Percentiles rank a stretch among this genome's conserved stretches.
These are phyloP conservation scores for Jackrogersella multiformis DNA, from an alignment of 495 filamentous ascomycete species.

Conservation along the genomic window DNA sequence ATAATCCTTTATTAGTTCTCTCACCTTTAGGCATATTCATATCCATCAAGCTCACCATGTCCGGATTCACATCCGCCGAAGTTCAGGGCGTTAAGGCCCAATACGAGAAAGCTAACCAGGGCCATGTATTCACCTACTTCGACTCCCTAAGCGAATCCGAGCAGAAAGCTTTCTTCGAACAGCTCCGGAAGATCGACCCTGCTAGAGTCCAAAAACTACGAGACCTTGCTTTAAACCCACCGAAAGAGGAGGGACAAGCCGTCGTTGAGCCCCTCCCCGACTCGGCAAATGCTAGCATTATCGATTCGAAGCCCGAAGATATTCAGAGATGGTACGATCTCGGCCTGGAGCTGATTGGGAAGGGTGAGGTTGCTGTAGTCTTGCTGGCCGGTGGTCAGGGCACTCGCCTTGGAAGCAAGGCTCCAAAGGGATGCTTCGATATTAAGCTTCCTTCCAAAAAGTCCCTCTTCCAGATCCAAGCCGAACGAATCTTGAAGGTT, in stretches of 20 bases:
- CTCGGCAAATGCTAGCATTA: conserved; percentile 86
- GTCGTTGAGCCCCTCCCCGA: conserved; percentile 89
- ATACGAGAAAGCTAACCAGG: conserved; percentile 82
- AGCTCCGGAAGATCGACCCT: conserved; percentile 82
- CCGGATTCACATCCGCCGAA: conserved; percentile 76
- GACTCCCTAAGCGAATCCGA: conserved; percentile 77
- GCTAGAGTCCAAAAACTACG: conserved; percentile 83
- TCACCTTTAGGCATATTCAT: neutral
- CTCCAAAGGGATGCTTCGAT: conserved; percentile 95
- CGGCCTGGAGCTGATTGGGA: conserved; percentile 85
- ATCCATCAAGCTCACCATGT: conserved; percentile 33
- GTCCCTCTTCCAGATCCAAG: conserved; percentile 96
- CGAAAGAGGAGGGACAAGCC: conserved; percentile 63
- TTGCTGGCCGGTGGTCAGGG: conserved; percentile 98
- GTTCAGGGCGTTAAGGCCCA: conserved; percentile 77
- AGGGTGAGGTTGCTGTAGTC: conserved; percentile 93
- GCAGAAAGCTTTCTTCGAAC: conserved; percentile 81
- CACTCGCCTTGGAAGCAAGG: conserved; percentile 91
- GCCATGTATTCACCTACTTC: conserved; percentile 91
- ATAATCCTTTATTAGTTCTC: neutral
- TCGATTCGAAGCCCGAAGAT: conserved; percentile 84
- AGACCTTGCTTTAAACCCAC: conserved; percentile 81
- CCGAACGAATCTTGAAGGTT: conserved; percentile 89
- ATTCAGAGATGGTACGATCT: conserved; percentile 84
- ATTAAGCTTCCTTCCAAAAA: conserved; percentile 93